Evolutionary conservation across 441 rosid genomes (phyloP).

Genomic region (Daphne laureola): DNA sequence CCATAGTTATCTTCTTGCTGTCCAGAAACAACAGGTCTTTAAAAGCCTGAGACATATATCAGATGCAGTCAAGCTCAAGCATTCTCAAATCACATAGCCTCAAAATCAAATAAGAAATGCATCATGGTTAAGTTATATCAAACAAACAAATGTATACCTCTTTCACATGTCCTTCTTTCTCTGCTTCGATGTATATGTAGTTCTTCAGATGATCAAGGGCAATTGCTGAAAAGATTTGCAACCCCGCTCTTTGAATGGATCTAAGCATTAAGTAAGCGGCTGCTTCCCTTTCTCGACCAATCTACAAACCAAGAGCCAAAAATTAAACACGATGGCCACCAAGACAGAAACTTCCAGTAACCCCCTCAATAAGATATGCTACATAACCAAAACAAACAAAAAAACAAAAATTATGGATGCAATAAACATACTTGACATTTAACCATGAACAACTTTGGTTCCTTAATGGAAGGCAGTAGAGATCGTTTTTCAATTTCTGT

Average conservation of each 20-base stretch:
- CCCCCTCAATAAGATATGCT: not conserved
- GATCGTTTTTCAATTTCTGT: constrained; percentile 91
- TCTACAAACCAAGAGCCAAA: constrained; percentile 33
- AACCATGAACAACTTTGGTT: constrained; percentile 94
- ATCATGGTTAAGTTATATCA: not conserved
- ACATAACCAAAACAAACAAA: not conserved
- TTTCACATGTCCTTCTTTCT: constrained; percentile 88
- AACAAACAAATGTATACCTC: constrained; percentile 42
- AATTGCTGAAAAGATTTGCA: constrained; percentile 76
- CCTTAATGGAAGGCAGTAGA: constrained; percentile 85
- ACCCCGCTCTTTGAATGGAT: constrained; percentile 65
- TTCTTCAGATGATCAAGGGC: constrained; percentile 90
- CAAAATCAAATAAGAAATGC: not conserved
- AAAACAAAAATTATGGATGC: constrained; percentile 16
- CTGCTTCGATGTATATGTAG: constrained; percentile 82
- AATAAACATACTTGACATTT: constrained; percentile 64
- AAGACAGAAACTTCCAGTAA: not conserved
- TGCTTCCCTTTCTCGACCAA: constrained; percentile 84
- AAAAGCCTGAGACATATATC: constrained; percentile 48
- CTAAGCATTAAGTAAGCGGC: constrained; percentile 89
- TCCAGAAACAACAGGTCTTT: constrained; percentile 74
- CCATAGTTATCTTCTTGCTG: constrained; percentile 55
- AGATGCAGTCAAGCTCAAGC: not conserved
- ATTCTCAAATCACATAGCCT: too few species aligned
- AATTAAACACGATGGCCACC: not conserved